Evolutionary conservation across 2,329 filamentous ascomycete species (phyloP).

Genomic region (Colletotrichum sublineola): DNA sequence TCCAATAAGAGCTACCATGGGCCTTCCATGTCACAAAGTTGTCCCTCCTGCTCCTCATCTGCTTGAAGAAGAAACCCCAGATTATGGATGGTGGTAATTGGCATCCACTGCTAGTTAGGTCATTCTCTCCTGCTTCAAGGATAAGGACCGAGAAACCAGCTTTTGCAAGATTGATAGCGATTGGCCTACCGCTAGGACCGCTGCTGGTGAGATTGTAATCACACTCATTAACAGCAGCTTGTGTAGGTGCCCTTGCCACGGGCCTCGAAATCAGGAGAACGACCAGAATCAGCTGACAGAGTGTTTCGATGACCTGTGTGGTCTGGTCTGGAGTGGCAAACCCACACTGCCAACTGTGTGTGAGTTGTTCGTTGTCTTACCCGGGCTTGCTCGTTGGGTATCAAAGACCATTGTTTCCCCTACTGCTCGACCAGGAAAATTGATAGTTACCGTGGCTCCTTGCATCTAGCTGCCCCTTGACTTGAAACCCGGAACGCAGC

Average conservation of each 20-base stretch:
- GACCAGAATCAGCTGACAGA: too few relatives aligned
- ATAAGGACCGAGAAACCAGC: conserved; percentile 68
- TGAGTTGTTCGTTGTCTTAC: too few relatives aligned
- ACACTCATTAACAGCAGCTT: conserved; percentile 49
- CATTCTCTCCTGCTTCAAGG: conserved; percentile 65
- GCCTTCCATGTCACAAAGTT: conserved; percentile 49
- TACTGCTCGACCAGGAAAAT: background rate
- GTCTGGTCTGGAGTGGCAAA: too few relatives aligned
- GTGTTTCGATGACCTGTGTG: too few relatives aligned
- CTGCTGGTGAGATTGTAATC: conserved; percentile 72
- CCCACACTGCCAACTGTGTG: too few relatives aligned
- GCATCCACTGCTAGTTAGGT: conserved; percentile 2
- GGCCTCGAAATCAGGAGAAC: too few relatives aligned
- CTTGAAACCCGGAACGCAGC: background rate
- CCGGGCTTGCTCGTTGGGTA: background rate
- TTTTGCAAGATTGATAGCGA: conserved; percentile 66
- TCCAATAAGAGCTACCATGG: conserved; percentile 10
- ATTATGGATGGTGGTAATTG: conserved; percentile 50
- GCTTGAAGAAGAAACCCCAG: conserved; percentile 72
- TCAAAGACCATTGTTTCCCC: background rate
- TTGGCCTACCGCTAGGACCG: conserved; percentile 66
- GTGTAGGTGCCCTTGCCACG: background rate
- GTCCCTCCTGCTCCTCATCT: conserved; percentile 64
- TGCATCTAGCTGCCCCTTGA: background rate
- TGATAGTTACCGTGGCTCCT: background rate